phyloP scores from a whole-genome alignment of 306 rosid genomes.

The Oemleria cerasiformis region DNA sequence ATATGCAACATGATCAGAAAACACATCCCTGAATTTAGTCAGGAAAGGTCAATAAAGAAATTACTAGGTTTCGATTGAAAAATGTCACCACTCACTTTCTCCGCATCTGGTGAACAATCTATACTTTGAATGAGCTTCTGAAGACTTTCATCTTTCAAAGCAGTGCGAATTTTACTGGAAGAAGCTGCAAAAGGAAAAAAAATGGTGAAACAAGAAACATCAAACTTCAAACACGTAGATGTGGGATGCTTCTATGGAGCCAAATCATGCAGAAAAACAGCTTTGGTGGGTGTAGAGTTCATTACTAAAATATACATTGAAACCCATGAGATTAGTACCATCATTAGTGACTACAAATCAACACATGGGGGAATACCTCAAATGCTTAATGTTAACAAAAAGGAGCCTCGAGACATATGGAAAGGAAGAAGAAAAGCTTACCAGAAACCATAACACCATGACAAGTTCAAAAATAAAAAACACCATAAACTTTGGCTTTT shows the following conservation, averaged over 20 bases:
- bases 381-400: not conserved
- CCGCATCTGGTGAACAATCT: conserved; percentile 57
- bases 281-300: not conserved
- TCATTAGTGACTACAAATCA: not conserved
- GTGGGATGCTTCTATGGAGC: not conserved
- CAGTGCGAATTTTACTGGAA: conserved; percentile 58
- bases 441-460: conserved; percentile 1
- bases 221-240: not conserved
- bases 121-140: conserved; percentile 53
- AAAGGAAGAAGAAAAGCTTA: not conserved
- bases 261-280: not conserved
- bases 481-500: not conserved
- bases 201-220: not conserved
- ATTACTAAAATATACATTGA: not conserved
- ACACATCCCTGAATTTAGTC: not conserved
- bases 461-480: not conserved
- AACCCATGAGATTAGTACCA: not conserved
- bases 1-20: conserved; percentile 23
- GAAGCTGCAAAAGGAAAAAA: conserved; percentile 55
- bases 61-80: not conserved
- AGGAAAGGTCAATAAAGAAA: not conserved
- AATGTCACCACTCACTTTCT: conserved; percentile 43
- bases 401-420: not conserved
- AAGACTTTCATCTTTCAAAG: conserved; percentile 58
- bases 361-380: not conserved